Base-by-base conservation (phyloP, 2,329 filamentous ascomycete species). In the Byssoonygena ceratinophila region DNA sequence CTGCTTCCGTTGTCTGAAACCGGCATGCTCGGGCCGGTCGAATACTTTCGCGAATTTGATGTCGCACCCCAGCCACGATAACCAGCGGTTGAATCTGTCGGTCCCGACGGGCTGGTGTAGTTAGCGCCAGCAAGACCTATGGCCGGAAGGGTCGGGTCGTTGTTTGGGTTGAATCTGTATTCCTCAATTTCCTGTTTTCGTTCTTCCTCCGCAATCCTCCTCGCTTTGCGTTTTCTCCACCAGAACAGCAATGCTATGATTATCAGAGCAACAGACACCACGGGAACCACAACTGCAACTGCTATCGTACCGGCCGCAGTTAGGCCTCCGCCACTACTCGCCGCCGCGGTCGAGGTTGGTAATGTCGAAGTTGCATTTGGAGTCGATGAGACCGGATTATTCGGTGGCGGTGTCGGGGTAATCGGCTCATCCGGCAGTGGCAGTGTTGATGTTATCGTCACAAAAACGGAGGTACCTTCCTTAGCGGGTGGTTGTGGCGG, bases 31-130 rank as follows among this genome's bases (percentile, higher is more conserved):
- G 69, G 70, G 61, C 87, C 85, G 59, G 87, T 87, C 2, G 89
- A 95, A 23, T 85, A 81, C 68, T 96, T 94, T 59, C 88, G 83
- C 52, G 83, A 83, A 29, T 81, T 85, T 25, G 82, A 81, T 3
- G 84, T 84, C 89, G 84, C 85, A 52, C 91, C 91, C 92, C 92
- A 98, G 59, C 92, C 92, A 59, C 92, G 84, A 71, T 98, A 98
- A 1, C 54, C 54, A 29, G 44, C 22, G 54, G 79, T 78, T 57
- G 88, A 85, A 64, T 95, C 87, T 54, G 81, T 78, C 83, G 90
- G 89, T 66, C 91, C 82, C 60, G 82, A 82, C 39, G 77, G 72
- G 50, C 77, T 77, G 7, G 64, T 68, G 46, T 72, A 72, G 37
- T 66, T 68, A n/a, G n/a, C n/a, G 29, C 64, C 68, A 7, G 62